Base-by-base conservation (phyloP, 2,329 filamentous ascomycete species). In the Fusarium newnesense region DNA sequence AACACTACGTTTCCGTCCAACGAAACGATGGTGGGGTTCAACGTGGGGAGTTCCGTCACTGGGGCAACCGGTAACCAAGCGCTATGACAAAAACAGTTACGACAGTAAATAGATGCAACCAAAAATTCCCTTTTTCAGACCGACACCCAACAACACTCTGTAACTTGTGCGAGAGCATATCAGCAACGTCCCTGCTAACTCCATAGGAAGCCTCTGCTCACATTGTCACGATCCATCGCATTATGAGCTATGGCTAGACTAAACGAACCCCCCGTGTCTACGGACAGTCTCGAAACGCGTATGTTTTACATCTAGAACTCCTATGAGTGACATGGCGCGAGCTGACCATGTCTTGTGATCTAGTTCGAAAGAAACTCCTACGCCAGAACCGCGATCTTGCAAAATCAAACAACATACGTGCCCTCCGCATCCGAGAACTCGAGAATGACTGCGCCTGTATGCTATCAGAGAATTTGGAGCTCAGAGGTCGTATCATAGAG, bases 311-410 rank as follows among this genome's bases (percentile, higher is more conserved):
- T 40, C 52, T 70, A 60, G 59, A 32, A 9, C 58, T 34, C 47
- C 13, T 47, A 39, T 21, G 60, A 52, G 30, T 36, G 42, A 46
- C 42, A 44, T 44, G 58, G 56, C 52, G 42, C 30, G 57, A 72
- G 54, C 71, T 76, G 39, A 79, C 65, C 43, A 49, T 72, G 54
- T 75, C 57, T 60, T 64, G 47, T 59, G 60, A 53, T 70, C 16
- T 76, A 95, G 93, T 96, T 67, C 93, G 94, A 80, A 89, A 92
- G 78, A 91, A 92, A 80, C 94, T 95, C 79, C 85, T 95, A 77
- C 89, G 94, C 61, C 94, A 96, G 80, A 97, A 97, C 80, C 89
- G 93, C 82, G 94, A 96, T 78, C 92, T 96, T 72, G 93, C 93
- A 71, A 91, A 91, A 80, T 90, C 88, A 77, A 96, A 97, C 83